Evolutionary conservation across 441 rosid genomes (phyloP), one percentile per base, ranked within the genome.

Genomic region (Melastoma candidum): DNA sequence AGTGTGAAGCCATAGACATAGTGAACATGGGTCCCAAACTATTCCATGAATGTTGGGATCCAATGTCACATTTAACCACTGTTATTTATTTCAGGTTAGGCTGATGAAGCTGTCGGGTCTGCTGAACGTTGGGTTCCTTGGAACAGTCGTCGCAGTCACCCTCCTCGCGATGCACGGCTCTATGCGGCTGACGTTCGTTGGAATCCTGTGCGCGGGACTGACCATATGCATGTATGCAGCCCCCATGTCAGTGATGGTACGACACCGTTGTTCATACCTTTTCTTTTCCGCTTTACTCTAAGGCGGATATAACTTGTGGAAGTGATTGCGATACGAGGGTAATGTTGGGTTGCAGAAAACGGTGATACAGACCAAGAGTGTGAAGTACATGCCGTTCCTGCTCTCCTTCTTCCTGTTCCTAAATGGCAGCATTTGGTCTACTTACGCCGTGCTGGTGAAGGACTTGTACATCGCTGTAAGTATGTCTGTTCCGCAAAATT

Each of bases 141-240:
- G 78, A 49, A 29, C 53, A 0, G 89, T 75, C 3, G 53, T 77
- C 13, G 74, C 70, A 2, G 59, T 72, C 36, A 74, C 85, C 12
- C 74, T 75, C 26, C 52, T 77, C 1, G 85, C 70, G 0, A 58
- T 77, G 24, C 82, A 72, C 58, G 75, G 76, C 44, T 39, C 32
- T 4, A 7, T 64, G 44, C 36, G 77, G 51, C 69, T 69, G 2
- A 74, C 74, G 1, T 67, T 77, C 11, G 73, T 76, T 29, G 89
- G 85, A 45, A 59, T 75, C 53, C 9, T 75, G n/a, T 79, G 85
- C 36, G 70, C 76, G 48, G 79, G 43, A 1, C 63, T 79, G 47
- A 79, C 74, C 26, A 61, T 77, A 11, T 78, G 73, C 50, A 76
- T 82, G 85, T 79, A 79, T 44, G 89, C 78, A 7, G 61, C 85